Conservation (phyloP, 225 moss, liverwort and hornwort genomes). For the Sphagnum contortum region DNA sequence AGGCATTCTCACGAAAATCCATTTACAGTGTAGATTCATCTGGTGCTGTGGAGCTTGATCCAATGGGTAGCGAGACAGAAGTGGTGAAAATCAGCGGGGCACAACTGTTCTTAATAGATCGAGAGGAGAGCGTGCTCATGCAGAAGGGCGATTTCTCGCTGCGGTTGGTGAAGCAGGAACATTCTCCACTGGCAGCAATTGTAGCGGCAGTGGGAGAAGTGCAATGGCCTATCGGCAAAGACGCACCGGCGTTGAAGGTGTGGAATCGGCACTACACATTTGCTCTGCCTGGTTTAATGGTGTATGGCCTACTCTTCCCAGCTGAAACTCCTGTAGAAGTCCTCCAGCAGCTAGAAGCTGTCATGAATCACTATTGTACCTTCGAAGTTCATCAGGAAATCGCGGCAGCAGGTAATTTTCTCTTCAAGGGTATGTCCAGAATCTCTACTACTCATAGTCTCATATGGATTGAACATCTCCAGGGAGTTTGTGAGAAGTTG, state of each 20-base stretch:
- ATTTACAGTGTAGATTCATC: no score
- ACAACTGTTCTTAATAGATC: slow-evolving; percentile 66
- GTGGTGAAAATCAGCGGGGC: slow-evolving; percentile 28
- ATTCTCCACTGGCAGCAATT: slow-evolving; percentile 54
- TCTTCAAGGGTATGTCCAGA: no score
- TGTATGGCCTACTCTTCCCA: slow-evolving; percentile 64
- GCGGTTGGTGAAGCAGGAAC: slow-evolving; percentile 51
- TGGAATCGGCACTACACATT: slow-evolving; percentile 62
- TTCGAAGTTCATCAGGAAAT: slow-evolving; percentile 55
- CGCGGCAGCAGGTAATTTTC: slow-evolving; percentile 1
- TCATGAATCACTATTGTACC: slow-evolving; percentile 34
- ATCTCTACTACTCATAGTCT: no score
- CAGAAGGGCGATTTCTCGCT: slow-evolving; percentile 55
- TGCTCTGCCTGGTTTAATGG: slow-evolving; percentile 44
- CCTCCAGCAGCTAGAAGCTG: slow-evolving; percentile 40
- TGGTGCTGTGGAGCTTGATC: no score
- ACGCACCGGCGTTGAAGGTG: slow-evolving; percentile 61
- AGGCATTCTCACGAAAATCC: no score
- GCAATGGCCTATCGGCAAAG: slow-evolving; percentile 85
- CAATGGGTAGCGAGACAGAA: slow-evolving; percentile 54
- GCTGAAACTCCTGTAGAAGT: slow-evolving; percentile 15
- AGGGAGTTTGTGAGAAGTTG: no score
- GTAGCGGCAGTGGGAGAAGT: slow-evolving; percentile 73
- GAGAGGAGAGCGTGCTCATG: slow-evolving; percentile 69
- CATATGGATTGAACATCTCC: no score